Percentiles rank a stretch among this genome's conserved stretches.
These are phyloP conservation scores for Mycena venus DNA, from an alignment of 768 basidiomycete species.

Conservation along the genomic window DNA sequence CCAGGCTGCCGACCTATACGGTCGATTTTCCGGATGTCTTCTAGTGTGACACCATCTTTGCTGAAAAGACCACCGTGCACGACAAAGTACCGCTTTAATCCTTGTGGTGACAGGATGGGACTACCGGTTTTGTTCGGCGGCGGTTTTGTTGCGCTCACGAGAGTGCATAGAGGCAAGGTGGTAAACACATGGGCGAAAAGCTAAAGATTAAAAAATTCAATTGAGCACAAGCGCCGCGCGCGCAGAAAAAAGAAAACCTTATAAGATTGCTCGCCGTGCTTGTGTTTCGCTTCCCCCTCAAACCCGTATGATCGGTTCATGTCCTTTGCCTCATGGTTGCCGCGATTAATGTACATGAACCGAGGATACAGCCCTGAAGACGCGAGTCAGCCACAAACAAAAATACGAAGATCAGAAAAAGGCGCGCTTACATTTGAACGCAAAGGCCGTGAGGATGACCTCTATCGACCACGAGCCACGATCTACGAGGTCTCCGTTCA, in stretches of 20 bases:
- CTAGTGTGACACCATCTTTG: slow-evolving; percentile 93
- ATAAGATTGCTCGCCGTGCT: slow-evolving; percentile 96
- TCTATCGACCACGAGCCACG: slow-evolving; percentile 97
- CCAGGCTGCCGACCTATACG: slow-evolving; percentile 93
- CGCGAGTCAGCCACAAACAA: slow-evolving; percentile 17
- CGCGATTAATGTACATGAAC: slow-evolving; percentile 93
- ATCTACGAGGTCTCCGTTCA: slow-evolving; percentile 98
- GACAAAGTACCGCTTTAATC: slow-evolving; percentile 90
- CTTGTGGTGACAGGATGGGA: slow-evolving; percentile 86
- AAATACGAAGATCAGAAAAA: not conserved
- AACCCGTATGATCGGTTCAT: slow-evolving; percentile 97
- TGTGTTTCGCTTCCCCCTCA: slow-evolving; percentile 96
- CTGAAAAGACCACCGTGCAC: slow-evolving; percentile 98
- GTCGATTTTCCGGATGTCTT: slow-evolving; percentile 90
- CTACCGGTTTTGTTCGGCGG: slow-evolving; percentile 54
- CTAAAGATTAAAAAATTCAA: slow-evolving; percentile 59
- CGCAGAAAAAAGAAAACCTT: slow-evolving; percentile 59
- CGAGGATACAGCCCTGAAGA: slow-evolving; percentile 90
- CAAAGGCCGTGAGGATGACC: slow-evolving; percentile 92
- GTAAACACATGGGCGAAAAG: slow-evolving; percentile 97
- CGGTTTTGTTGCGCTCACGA: slow-evolving; percentile 82
- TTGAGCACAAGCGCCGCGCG: slow-evolving; percentile 14
- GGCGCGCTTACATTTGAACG: slow-evolving; percentile 87
- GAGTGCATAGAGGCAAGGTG: slow-evolving; percentile 88
- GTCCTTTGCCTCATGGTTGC: slow-evolving; percentile 96